Evolutionary conservation across 768 basidiomycete species (phyloP), one percentile per base, ranked within the genome.

Genomic region (Mycena latifolia): DNA sequence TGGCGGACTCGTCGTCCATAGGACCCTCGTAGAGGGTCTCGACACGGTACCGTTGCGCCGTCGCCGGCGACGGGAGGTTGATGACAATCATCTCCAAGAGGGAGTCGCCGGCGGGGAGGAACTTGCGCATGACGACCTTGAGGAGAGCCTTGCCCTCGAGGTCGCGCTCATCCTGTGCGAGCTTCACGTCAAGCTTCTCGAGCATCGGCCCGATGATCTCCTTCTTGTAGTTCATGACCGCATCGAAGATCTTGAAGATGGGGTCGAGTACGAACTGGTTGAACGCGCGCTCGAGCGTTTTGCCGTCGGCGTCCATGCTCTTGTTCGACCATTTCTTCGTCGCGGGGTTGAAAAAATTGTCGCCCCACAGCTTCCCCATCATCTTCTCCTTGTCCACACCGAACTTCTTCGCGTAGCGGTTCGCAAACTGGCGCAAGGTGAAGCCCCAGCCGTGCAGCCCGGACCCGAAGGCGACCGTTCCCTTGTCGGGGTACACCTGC

Each of bases 21-120:
- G 98, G 98, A 78, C 98, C 98, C 78, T 99, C 98, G 81, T 99
- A 99, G 68, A 99, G 91, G 72, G 98, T 99, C 87, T 99, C 96
- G 61, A 98, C 96, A 88, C 98, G 96, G 83, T 99, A 99, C 59
- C 92, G 89, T 82, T 99, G 98, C 67, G 98, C 98, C 68, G 97
- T 99, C 62, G 90, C 90, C 58, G 96, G 97, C 27, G 98, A 99
- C 48, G 98, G 97, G 70, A 99, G 90, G 85, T 98, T 95, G 82
- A 99, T 94, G 86, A 98, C 96, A 80, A 98, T 98, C 98, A 99
- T 99, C 88, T 99, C 98, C 83, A 99, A 79, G 73, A 99, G 91
- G 50, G 96, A 92, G 82, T 99, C 98, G 76, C 98, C 98, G 69
- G 98, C 98, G 77, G 98, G 98, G 72, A 99, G 86, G 93, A 99